Evolutionary conservation across 129 eudicot species (phyloP).

Genomic region (Escallonia rubra): DNA sequence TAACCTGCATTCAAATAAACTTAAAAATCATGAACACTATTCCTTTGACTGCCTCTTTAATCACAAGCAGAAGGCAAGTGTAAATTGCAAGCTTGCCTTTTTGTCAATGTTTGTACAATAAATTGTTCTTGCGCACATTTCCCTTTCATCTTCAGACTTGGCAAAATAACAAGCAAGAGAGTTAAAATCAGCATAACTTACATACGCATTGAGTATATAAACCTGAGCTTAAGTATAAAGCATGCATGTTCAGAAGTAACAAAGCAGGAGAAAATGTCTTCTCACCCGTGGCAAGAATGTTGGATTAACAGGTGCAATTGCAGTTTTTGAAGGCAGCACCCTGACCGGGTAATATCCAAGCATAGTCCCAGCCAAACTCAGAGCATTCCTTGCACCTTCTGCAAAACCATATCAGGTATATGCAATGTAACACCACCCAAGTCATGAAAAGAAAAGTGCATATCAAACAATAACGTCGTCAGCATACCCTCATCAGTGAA

Average conservation of each 20-base stretch:
- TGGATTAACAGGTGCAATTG: conserved; percentile 98
- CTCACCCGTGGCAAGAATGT: conserved; percentile 89
- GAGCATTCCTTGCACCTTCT: conserved; percentile 94
- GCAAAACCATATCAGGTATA: conserved; percentile 26
- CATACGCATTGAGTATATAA: not conserved
- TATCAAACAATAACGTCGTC: not conserved
- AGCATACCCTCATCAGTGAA: conserved; percentile 88
- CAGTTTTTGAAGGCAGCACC: conserved; percentile 96
- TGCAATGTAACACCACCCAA: conserved; percentile 8
- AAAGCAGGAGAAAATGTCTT: not conserved
- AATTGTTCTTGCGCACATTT: conserved; percentile 93
- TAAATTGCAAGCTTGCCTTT: conserved; percentile 43
- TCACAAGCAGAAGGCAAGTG: not conserved
- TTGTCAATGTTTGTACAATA: conserved; percentile 92
- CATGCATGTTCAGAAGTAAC: not conserved
- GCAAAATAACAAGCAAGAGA: not conserved
- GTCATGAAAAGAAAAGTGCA: not conserved
- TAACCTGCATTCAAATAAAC: conserved; percentile 42
- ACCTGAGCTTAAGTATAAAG: not conserved
- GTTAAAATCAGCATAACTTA: not conserved
- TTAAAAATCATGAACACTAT: not conserved
- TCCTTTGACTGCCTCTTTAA: conserved; percentile 1
- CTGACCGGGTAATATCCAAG: conserved; percentile 94
- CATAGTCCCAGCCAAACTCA: conserved; percentile 93
- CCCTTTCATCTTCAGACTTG: conserved; percentile 92